phyloP scores from a whole-genome alignment of 2,329 filamentous ascomycete genomes.

The Cordyceps cicadae region DNA sequence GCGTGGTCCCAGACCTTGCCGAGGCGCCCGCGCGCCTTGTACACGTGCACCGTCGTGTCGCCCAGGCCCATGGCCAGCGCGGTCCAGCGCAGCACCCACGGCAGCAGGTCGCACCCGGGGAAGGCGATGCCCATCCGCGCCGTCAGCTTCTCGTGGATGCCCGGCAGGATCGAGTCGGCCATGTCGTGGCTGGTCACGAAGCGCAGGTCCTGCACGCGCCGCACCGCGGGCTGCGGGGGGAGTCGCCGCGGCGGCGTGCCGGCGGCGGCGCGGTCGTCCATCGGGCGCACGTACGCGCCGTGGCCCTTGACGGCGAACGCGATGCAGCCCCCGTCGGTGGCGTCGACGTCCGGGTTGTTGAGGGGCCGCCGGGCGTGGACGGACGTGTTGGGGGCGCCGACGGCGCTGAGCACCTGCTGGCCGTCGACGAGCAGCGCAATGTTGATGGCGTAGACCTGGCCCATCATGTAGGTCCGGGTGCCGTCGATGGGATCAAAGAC shows the following conservation, averaged over 20 bases:
- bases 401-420: conserved; percentile 40
- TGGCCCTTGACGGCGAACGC: conserved; percentile 41
- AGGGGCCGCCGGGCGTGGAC: conserved; percentile 31
- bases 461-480: conserved; percentile 47
- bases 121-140: conserved; percentile 32
- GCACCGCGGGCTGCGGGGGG: conserved; percentile 20
- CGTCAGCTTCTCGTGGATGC: conserved; percentile 38
- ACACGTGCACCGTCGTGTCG: conserved; percentile 50
- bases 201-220: conserved; percentile 23
- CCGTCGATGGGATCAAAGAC: conserved; percentile 55
- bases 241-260: conserved; percentile 23
- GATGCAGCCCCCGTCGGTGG: conserved; percentile 37
- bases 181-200: conserved; percentile 40
- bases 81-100: conserved; percentile 51
- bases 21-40: conserved; percentile 37
- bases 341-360: conserved; percentile 36
- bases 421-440: conserved; percentile 44
- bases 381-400: conserved; percentile 40
- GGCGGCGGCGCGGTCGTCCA: conserved; percentile 22
- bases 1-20: conserved; percentile 55
- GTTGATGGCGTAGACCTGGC: conserved; percentile 50
- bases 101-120: conserved; percentile 44
- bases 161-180: conserved; percentile 39
- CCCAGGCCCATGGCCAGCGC: conserved; percentile 43
- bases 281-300: conserved; percentile 39